These are phyloP conservation scores for Trichosanthes truncata DNA, from an alignment of 306 rosid species.

Conservation along the genomic window DNA sequence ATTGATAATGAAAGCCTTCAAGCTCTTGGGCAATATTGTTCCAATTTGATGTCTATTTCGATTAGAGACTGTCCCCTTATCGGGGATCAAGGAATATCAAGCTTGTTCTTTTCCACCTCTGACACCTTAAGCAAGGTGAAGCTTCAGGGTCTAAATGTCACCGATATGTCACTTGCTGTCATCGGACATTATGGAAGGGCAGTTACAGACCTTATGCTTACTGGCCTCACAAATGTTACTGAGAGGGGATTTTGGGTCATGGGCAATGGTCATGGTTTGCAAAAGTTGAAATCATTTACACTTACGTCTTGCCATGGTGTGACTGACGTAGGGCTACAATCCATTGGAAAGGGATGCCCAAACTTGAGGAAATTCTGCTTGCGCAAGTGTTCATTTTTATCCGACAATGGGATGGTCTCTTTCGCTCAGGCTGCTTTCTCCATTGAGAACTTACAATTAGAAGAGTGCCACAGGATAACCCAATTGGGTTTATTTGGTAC, in stretches of 20 bases:
- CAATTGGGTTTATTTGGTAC: constrained; percentile 61
- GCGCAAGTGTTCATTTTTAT: constrained; percentile 50
- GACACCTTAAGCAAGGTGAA: constrained; percentile 47
- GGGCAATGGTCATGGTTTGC: constrained; percentile 83
- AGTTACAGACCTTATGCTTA: constrained; percentile 51
- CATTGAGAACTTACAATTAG: constrained; percentile 68
- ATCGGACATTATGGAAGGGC: constrained; percentile 77
- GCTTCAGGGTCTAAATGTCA: constrained; percentile 63
- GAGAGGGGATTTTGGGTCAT: constrained; percentile 94
- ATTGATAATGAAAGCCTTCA: constrained; percentile 74
- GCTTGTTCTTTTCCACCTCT: constrained; percentile 52
- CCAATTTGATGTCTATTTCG: constrained; percentile 51
- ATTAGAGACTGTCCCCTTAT: constrained; percentile 53
- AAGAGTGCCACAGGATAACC: constrained; percentile 92
- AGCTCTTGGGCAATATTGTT: constrained; percentile 65
- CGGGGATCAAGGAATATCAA: constrained; percentile 68
- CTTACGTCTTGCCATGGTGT: constrained; percentile 57
- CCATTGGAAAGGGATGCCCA: constrained; percentile 84
- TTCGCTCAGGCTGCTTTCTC: constrained; percentile 55
- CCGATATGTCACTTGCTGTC: constrained; percentile 80
- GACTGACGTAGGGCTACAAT: constrained; percentile 67
- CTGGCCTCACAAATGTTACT: constrained; percentile 48
- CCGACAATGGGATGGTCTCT: constrained; percentile 71
- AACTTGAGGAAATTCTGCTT: constrained; percentile 57
- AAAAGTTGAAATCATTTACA: constrained; percentile 56